These are phyloP conservation scores for Suhomyces choctaworum DNA, from an alignment of 1,139 yeast species.

Conservation along the genomic window DNA sequence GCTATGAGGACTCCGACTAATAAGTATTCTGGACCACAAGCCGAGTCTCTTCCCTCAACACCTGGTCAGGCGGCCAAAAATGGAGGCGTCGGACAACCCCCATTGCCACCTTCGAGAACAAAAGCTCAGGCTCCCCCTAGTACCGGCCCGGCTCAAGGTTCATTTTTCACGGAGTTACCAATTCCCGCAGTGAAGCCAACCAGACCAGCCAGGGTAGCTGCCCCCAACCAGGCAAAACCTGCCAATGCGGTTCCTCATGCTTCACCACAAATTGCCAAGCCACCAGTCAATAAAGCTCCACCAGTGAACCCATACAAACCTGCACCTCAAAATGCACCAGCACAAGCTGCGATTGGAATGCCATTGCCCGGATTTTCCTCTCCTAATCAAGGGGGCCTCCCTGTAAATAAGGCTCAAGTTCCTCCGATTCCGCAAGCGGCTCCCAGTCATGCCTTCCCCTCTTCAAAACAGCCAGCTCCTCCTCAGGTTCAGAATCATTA, in stretches of 20 bases:
- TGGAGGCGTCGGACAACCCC: background rate
- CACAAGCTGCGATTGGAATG: slow-evolving; percentile 1
- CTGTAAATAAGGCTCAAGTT: background rate
- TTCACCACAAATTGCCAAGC: slow-evolving; percentile 13
- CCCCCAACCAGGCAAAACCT: slow-evolving; percentile 15
- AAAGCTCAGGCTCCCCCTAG: background rate
- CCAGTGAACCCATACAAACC: slow-evolving; percentile 19
- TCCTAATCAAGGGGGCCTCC: background rate
- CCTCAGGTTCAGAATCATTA: background rate
- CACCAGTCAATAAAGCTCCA: slow-evolving; percentile 13
- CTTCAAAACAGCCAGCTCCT: slow-evolving; percentile 2
- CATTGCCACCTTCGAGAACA: background rate
- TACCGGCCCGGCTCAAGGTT: background rate
- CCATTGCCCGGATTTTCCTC: slow-evolving; percentile 9
- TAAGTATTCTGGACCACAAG: slow-evolving; percentile 28
- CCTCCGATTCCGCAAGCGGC: slow-evolving; percentile 1
- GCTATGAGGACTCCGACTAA: slow-evolving; percentile 29
- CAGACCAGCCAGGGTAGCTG: slow-evolving; percentile 34
- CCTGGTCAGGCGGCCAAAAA: slow-evolving; percentile 9
- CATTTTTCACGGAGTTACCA: slow-evolving; percentile 59
- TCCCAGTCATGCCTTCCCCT: slow-evolving; percentile 5
- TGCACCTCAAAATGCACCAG: slow-evolving; percentile 9
- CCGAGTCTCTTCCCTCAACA: slow-evolving; percentile 6
- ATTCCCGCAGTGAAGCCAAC: slow-evolving; percentile 28
- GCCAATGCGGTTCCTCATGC: slow-evolving; percentile 12